Base-by-base conservation (phyloP, 495 filamentous ascomycete genomes). In the Xylaria acuta region DNA sequence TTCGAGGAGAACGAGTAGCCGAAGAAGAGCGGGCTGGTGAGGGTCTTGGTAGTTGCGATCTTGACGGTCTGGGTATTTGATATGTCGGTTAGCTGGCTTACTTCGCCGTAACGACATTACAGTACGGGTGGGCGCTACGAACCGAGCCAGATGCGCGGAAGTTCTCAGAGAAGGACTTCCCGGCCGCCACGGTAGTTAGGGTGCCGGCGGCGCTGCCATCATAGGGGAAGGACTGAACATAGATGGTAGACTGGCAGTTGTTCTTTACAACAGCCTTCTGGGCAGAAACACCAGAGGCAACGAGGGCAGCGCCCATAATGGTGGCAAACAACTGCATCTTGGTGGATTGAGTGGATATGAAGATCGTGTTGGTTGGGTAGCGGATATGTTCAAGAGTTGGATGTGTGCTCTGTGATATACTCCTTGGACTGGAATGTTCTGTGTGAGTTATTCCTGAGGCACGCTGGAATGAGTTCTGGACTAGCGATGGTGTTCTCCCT, bases 31-130 rank as follows among this genome's bases (percentile, higher is more conserved):
- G 78, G 78, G 34, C 14, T 38, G 59, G 43, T 69, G 53, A 81
- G 77, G 38, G 77, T 80, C 43, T 76, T 81, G 67, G 76, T 82
- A 1, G 71, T 80, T 1, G 73, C 82, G 38, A 84, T 82, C 56
- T 78, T 84, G n/a, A 83, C 73, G 25, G 78, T 79, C 77, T 79
- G 40, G 27, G 45, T 34, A 36, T 58, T 59, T 45, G 45, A 12
- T 30, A 70, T 63, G 32, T 8, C 14, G 40, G 63, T 79, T 69
- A 77, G 72, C n/a, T n/a, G n/a, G n/a, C 7, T 64, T 66, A n/a
- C 6, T 54, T 6, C 14, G 1, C 47, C 16, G 54, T 32, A 6
- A 60, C 30, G 47, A 25, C 7, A n/a, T 69, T 40, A 66, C 20
- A n/a, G n/a, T n/a, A n/a, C n/a, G 54, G 12, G 12, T 68, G 36